Percentiles rank a stretch among this genome's conserved stretches.
Evolutionary conservation across 2,329 filamentous ascomycete genomes (phyloP).

Genomic region (Talaromyces sp.): DNA sequence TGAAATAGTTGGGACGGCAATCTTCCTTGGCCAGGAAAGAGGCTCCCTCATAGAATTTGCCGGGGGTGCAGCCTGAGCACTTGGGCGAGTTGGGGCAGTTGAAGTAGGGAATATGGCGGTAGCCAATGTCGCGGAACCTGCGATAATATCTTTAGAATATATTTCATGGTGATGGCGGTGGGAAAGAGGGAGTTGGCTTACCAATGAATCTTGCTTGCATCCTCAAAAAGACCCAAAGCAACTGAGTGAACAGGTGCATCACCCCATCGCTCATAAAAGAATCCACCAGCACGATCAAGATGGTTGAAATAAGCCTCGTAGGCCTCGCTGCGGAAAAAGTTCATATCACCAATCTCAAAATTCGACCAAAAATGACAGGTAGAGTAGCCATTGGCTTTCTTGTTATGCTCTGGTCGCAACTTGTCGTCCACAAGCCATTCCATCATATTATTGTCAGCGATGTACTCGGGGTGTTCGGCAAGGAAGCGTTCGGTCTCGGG

Average conservation of each 20-base stretch:
- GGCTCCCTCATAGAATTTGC: slow-evolving; percentile 85
- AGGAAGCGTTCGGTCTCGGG: slow-evolving; percentile 93
- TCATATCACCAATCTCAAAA: slow-evolving; percentile 92
- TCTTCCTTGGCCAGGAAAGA: slow-evolving; percentile 83
- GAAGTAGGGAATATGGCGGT: slow-evolving; percentile 97
- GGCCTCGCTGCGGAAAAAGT: slow-evolving; percentile 82
- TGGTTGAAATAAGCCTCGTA: slow-evolving; percentile 98
- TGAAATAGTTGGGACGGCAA: slow-evolving; percentile 95
- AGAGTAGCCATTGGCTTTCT: slow-evolving; percentile 84
- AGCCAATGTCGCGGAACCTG: slow-evolving; percentile 99
- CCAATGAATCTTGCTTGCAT: slow-evolving; percentile 89
- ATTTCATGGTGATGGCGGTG: neutral
- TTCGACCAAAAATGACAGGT: slow-evolving; percentile 99
- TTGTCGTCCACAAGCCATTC: slow-evolving; percentile 78
- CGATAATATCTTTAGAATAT: neutral
- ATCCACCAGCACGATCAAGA: slow-evolving; percentile 87
- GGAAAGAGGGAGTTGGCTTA: slow-evolving; percentile 45
- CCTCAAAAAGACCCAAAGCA: slow-evolving; percentile 86
- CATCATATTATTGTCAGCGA: slow-evolving; percentile 81
- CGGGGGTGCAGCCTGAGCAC: slow-evolving; percentile 81
- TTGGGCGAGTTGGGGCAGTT: slow-evolving; percentile 98
- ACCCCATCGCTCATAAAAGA: slow-evolving; percentile 98
- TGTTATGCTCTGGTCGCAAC: slow-evolving; percentile 73
- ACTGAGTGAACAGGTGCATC: slow-evolving; percentile 97
- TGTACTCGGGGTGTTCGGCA: slow-evolving; percentile 73